Percentiles rank a stretch among this genome's conserved stretches.
Evolutionary conservation across 1,139 yeast species (phyloP).

Genomic region (Scheffersomyces segobiensis): DNA sequence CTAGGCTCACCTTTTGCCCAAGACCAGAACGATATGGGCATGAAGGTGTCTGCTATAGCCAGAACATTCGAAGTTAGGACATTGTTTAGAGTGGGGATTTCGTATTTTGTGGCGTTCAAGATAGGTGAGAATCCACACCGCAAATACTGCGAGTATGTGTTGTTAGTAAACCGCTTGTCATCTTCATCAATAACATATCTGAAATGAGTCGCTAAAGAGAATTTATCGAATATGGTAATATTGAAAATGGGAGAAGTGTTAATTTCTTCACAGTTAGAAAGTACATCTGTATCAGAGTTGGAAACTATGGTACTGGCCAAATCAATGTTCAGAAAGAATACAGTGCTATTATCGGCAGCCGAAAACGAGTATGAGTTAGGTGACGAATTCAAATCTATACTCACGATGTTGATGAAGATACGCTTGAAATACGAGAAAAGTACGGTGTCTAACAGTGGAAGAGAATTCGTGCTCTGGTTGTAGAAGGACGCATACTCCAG

Average conservation of each 20-base stretch:
- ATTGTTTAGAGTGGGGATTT: slow-evolving; percentile 15
- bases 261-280: slow-evolving; percentile 7
- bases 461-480: slow-evolving; percentile 4
- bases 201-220: slow-evolving; percentile 31
- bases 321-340: slow-evolving; percentile 18
- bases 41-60: slow-evolving; percentile 21
- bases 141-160: slow-evolving; percentile 35
- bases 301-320: slow-evolving; percentile 7
- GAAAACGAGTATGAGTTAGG: slow-evolving; percentile 22
- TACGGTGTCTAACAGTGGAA: slow-evolving; percentile 8
- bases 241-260: slow-evolving; percentile 1
- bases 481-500: slow-evolving; percentile 1
- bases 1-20: slow-evolving; percentile 65
- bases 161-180: slow-evolving; percentile 29
- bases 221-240: slow-evolving; percentile 6
- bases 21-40: slow-evolving; percentile 58
- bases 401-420: slow-evolving; percentile 34
- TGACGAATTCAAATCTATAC: slow-evolving; percentile 22
- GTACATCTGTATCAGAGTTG: slow-evolving; percentile 13
- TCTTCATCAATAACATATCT: slow-evolving; percentile 37
- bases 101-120: slow-evolving; percentile 37
- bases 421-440: slow-evolving; percentile 45
- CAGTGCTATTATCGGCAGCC: slow-evolving; percentile 16
- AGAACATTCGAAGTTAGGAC: slow-evolving; percentile 1
- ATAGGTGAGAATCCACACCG: slow-evolving; percentile 65